phyloP scores from a whole-genome alignment of 352 stramenopile species.

The Bremia lactucae region DNA sequence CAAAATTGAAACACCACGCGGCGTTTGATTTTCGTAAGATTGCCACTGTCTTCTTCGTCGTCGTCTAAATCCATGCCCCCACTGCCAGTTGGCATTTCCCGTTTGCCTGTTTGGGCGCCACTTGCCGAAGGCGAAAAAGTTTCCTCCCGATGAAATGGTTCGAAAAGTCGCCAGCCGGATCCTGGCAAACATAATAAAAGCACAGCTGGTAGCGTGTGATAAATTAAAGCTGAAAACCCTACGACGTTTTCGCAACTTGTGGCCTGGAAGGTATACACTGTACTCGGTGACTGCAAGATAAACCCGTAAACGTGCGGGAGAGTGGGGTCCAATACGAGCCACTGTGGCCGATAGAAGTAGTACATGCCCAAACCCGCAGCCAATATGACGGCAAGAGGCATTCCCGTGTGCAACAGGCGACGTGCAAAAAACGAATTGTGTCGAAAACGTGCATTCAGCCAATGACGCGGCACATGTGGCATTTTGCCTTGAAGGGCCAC shows the following conservation, averaged over 20 bases:
- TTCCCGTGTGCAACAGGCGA: conserved; percentile 37
- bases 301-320: conserved; percentile 36
- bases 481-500: conserved; percentile 30
- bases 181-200: conserved; percentile 59
- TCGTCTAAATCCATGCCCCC: conserved; percentile 20
- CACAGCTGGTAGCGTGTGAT: conserved; percentile 44
- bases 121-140: neutral
- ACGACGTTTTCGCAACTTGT: conserved; percentile 65
- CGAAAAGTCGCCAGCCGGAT: conserved; percentile 46
- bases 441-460: conserved; percentile 44
- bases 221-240: conserved; percentile 56
- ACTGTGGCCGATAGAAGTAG: conserved; percentile 49
- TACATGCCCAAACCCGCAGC: conserved; percentile 45
- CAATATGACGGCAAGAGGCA: conserved; percentile 31
- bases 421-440: conserved; percentile 77
- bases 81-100: conserved; percentile 16
- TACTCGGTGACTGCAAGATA: conserved; percentile 25
- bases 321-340: conserved; percentile 30
- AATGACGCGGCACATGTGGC: conserved; percentile 41
- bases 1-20: conserved; percentile 69
- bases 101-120: conserved; percentile 8
- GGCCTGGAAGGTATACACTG: conserved; percentile 60
- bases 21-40: conserved; percentile 54
- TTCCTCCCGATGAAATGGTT: conserved; percentile 58
- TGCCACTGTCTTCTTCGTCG: conserved; percentile 19